Evolutionary conservation across 2,329 filamentous ascomycete species (phyloP), one percentile per base, ranked within the genome.

Genomic region (Cladorrhinum sp.): DNA sequence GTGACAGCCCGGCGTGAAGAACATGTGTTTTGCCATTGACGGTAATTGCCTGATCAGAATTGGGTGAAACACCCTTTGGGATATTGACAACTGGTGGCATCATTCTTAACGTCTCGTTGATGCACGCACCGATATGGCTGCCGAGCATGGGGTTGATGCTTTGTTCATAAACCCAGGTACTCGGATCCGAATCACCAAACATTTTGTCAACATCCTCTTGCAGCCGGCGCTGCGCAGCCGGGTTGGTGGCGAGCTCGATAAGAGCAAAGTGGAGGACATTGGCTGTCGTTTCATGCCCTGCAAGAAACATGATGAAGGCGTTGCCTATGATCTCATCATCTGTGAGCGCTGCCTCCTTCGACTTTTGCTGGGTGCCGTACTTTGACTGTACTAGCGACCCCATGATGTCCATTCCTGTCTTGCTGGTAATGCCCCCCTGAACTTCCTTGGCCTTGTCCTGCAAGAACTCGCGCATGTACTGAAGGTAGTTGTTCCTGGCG

Each of bases 281-380:
- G 52, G 90, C 90, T 1, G 89, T 89, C 1, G 90, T 93, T 73
- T 95, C 91, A 73, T 95, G 90, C 12, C 91, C 91, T 0, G 91
- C 90, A 1, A 93, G 78, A 62, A 84, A 79, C 74, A 86, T 85
- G 67, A 87, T 78, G 64, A 88, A 88, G 20, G 88, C 85, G 69
- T 92, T 92, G 55, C 89, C 88, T 25, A 90, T 76, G 61, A 93
- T 87, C 58, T 92, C 88, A 3, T 80, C 79, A 64, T 86, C 83
- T 4, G 75, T 79, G n/a, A 56, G 53, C 89, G 73, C 18, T 27
- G 64, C 54, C 1, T 65, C 59, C 12, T 62, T 59, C 38, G 64
- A 50, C 2, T 67, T 62, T 10, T 69, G 32, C 9, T 36, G 41
- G 65, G 32, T 10, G n/a, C 72, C 71, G 64, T 77, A 77, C 22